Base-by-base conservation (phyloP, 2,329 filamentous ascomycete genomes). In the Colletotrichum cuscutae region DNA sequence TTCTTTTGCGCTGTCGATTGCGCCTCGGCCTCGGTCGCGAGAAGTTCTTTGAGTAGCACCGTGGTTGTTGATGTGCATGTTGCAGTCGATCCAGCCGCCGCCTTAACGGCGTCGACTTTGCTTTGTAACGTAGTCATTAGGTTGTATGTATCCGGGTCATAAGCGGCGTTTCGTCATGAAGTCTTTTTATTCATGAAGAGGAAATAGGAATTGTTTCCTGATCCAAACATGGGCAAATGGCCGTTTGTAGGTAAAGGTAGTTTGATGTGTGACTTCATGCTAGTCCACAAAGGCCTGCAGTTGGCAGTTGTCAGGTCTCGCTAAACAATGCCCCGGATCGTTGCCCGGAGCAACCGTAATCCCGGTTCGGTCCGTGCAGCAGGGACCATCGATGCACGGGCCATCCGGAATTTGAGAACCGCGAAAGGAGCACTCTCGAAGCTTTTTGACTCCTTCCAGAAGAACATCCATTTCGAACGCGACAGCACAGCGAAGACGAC, bases 41-140 rank as follows among this genome's bases (percentile, higher is more conserved):
- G 81, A 26, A 88, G 80, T 65, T 87, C 85, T 77, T 86, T 87
- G 71, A 88, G 78, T 2, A 81, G 79, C 28, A 86, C 85, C 42
- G 86, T 85, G 35, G 84, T 86, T 2, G 85, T 79, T 26, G 86
- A 81, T 56, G 88, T 89, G 80, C 89, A 91, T 76, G 85, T 89
- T 59, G 86, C 81, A 13, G 84, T 84, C 66, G 86, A 88, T 74
- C 86, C 82, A 75, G 90, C 81, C 54, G 88, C 88, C 73, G 83
- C 82, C 78, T 89, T 90, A 77, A 90, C 86, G 73, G 87, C 84
- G 74, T 88, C 86, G 77, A 77, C 79, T 76, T 85, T 85, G 75
- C 79, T 79, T 75, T 84, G 82, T 78, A 82, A 75, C 73, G 85
- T 83, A 82, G 84, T 80, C 86, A 88, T 87, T 72, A 76, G 75